A percentile compares a stretch with the other conserved stretches of the same genome.
phyloP scores from a whole-genome alignment of 345 rosid genomes.

The Populus nigra region DNA sequence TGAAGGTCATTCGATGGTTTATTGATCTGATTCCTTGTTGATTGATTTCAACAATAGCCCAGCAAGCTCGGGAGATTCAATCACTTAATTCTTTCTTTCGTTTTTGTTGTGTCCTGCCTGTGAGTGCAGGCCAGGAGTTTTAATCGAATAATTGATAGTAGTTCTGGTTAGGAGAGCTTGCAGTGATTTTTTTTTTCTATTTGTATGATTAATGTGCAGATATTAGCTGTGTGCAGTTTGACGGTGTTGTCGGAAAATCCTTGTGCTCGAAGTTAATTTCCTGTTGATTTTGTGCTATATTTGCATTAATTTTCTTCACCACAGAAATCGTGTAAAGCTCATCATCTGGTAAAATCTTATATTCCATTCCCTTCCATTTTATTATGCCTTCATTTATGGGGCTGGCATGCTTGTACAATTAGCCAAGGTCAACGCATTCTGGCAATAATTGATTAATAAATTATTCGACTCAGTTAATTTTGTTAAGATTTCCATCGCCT shows the following conservation, averaged over 20 bases:
- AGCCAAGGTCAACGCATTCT: background rate
- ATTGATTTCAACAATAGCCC: background rate
- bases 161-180: background rate
- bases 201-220: background rate
- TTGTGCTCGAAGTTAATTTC: background rate
- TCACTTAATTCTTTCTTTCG: background rate
- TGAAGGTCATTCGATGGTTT: constrained; percentile 61
- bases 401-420: background rate
- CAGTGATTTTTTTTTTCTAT: background rate
- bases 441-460: background rate
- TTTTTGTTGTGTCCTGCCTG: background rate
- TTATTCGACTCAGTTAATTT: no score
- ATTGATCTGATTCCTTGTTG: constrained; percentile 71
- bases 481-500: no score
- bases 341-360: background rate
- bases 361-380: background rate
- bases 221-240: background rate
- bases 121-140: background rate
- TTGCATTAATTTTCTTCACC: background rate
- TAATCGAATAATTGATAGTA: background rate
- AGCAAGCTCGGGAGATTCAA: background rate
- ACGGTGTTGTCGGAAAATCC: background rate
- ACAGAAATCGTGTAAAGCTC: background rate
- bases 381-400: background rate
- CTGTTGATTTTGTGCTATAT: background rate